Conservation (phyloP, 2,329 filamentous ascomycete species). For the Podosphaera leucotricha region DNA sequence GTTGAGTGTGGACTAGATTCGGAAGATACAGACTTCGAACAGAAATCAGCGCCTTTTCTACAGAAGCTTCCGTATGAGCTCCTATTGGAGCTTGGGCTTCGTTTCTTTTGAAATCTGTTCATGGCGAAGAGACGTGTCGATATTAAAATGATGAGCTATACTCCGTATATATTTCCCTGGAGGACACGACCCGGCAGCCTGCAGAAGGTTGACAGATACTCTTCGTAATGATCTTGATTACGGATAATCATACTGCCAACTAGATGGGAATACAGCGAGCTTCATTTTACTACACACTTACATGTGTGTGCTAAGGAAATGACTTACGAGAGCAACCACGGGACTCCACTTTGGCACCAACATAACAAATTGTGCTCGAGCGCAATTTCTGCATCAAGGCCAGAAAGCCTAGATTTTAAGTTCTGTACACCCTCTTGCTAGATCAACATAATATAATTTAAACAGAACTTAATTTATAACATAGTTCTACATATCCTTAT, state of each 20-base stretch:
- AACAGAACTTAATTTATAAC: no score
- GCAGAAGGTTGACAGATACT: background rate
- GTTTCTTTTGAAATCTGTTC: background rate
- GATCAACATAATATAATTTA: no score
- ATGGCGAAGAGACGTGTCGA: background rate
- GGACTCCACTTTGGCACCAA: no score
- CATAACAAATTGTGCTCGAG: no score
- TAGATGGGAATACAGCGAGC: background rate
- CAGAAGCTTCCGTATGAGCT: background rate
- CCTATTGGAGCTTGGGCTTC: background rate
- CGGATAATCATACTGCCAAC: background rate
- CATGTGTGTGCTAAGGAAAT: no score
- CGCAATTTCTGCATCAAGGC: no score
- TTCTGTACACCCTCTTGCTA: no score
- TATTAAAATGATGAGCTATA: background rate
- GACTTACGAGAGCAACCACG: no score
- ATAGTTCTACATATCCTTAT: no score
- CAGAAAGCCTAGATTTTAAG: no score
- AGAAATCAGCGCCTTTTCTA: background rate
- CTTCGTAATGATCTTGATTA: background rate
- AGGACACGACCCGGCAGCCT: background rate
- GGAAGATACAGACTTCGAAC: background rate
- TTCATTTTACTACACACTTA: background rate
- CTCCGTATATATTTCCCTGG: background rate
- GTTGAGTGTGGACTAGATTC: background rate